Evolutionary conservation across 2,329 filamentous ascomycete species (phyloP), one percentile per base, ranked within the genome.

Genomic region (Aspergillus luchuensis): DNA sequence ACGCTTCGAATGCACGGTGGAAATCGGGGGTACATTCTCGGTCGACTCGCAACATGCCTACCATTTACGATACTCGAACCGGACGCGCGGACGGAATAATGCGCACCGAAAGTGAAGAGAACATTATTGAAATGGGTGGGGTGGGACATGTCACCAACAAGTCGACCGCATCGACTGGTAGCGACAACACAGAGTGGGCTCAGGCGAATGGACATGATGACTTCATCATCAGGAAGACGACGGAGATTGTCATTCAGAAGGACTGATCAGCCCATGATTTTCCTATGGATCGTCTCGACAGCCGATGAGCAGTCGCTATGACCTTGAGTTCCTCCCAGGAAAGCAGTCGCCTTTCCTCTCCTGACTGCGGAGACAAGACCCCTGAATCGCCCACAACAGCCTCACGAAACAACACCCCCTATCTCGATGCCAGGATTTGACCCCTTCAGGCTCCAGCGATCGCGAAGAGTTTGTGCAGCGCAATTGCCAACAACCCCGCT

Each of bases 71-170:
- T 3, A 33, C 53, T 33, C 53, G 53, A 8, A 21, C 17, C 2
- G 39, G 7, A 8, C 53, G 53, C 5, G 30, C 39, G 13, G 53
- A 56, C 19, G 43, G 28, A 8, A n/a, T 56, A 1, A 45, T 41
- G 8, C 53, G 39, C n/a, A 33, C 53, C 8, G 53, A 56, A 17
- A 56, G 53, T 41, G 53, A 56, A 15, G 53, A 56, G 53, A 56
- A 56, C 13, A 56, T 56, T 13, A 56, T 56, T 33, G 53, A 56
- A 17, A 21, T 56, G 53, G 53, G 53, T 19, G 53, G 53, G n/a
- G 43, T 55, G 25, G 38, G 53, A 15, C 41, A 39, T 11, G 6
- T 33, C 50, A 39, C 23, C 25, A 45, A 30, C 11, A 36, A 43
- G 2, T 45, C 53, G 6, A 45, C 53, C 3, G 39, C 53, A 30